Conservation (phyloP, 2,329 filamentous ascomycete species). For the Diaporthe longicolla region DNA sequence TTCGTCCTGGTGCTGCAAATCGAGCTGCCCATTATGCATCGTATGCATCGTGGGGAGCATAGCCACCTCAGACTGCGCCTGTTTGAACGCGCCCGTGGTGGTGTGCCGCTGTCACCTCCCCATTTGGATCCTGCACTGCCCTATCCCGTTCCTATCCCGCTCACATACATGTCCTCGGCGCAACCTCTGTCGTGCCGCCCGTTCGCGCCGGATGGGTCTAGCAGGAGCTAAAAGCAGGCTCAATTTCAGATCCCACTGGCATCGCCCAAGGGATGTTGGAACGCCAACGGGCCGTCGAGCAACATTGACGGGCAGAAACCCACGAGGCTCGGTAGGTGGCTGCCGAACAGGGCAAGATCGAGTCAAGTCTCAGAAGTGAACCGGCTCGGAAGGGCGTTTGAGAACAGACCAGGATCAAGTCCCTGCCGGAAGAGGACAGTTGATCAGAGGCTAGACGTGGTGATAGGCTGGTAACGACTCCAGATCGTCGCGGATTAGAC, state of each 20-base stretch:
- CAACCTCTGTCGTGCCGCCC: background rate
- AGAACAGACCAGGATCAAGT: slow-evolving; percentile 36
- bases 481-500: slow-evolving; percentile 30
- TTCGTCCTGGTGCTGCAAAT: slow-evolving; percentile 2
- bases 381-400: slow-evolving; percentile 40
- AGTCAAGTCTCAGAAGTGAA: slow-evolving; percentile 34
- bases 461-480: slow-evolving; percentile 41
- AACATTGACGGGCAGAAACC: background rate
- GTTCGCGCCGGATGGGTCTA: background rate
- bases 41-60: slow-evolving; percentile 21
- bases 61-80: slow-evolving; percentile 33
- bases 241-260: slow-evolving; percentile 24
- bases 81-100: slow-evolving; percentile 20
- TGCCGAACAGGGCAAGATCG: slow-evolving; percentile 25
- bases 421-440: slow-evolving; percentile 28
- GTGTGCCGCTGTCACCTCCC: slow-evolving; percentile 32
- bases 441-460: slow-evolving; percentile 25
- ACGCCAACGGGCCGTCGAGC: background rate
- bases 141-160: background rate
- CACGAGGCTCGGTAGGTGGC: slow-evolving; percentile 32
- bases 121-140: slow-evolving; percentile 1
- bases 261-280: background rate
- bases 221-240: slow-evolving; percentile 12
- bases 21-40: background rate
- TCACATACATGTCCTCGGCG: no score